Evolutionary conservation across 257 asterid species (phyloP), one percentile per base, ranked within the genome.

Genomic region (Solanum gandarillasii): DNA sequence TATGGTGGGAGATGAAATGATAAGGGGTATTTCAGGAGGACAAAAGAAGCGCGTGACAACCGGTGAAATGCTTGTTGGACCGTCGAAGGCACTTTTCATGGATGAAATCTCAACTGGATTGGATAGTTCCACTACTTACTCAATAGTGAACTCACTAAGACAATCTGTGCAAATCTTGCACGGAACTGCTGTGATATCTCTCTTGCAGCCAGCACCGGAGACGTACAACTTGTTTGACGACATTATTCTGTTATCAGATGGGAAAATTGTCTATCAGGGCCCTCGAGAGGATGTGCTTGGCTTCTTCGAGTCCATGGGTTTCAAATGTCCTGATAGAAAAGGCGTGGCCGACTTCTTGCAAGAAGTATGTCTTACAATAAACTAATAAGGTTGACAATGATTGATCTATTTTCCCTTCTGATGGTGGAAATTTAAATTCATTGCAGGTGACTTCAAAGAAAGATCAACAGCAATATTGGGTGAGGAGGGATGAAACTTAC

Each of bases 11-110:
- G 89, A 92, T 76, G 91, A 93, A 55, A 67, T 92, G 36, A 27
- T 88, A 8, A 82, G 95, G 46, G 95, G 95, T 20, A 90, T 93
- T 74, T 93, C 94, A 12, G 95, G 94, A 4, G 94, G 94, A 41
- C 93, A 93, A 87, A 88, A 76, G 83, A 93, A 92, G 78, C 93
- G 93, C 1, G 92, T 92, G 5, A 92, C 95, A 25, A 91, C 90
- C 18, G 94, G 94, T 89, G 95, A 93, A 87, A 92, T 93, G 94
- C 86, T 92, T 16, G 95, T 93, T 12, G 94, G 95, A 65, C 94
- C 94, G 2, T 74, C 93, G 0, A 92, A 90, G 34, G 94, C 91
- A n/a, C 86, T 93, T 46, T 92, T 93, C 89, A 93, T 93, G 94
- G 95, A 93, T 74, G 95, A 93, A 90, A 92, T 93, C 84, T 93